Percentiles rank a stretch among this genome's conserved stretches.
phyloP scores from a whole-genome alignment of 129 eudicot genomes.

The Pittosporum tobira region DNA sequence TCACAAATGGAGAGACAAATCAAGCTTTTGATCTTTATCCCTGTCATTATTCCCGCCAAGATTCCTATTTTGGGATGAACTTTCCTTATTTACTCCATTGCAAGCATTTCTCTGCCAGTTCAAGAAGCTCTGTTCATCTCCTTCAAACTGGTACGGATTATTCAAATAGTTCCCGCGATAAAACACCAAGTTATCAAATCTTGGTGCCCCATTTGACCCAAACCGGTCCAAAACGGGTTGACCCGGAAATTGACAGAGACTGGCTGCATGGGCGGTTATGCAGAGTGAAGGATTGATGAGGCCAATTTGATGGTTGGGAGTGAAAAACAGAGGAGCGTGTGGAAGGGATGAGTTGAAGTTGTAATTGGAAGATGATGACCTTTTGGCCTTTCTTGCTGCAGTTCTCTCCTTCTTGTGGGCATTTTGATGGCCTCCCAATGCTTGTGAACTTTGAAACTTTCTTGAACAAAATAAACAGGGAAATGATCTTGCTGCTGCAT shows the following conservation, averaged over 20 bases:
- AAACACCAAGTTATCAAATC: slow-evolving; percentile 36
- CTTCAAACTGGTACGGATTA: slow-evolving; percentile 29
- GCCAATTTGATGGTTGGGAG: slow-evolving; percentile 45
- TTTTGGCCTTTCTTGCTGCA: slow-evolving; percentile 58
- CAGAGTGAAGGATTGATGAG: slow-evolving; percentile 46
- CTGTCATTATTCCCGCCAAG: slow-evolving; percentile 8
- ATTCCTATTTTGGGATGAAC: background rate
- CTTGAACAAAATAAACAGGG: slow-evolving; percentile 75
- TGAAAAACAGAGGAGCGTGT: slow-evolving; percentile 43
- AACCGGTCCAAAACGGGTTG: slow-evolving; percentile 33
- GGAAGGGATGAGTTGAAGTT: slow-evolving; percentile 26
- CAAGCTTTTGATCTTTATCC: slow-evolving; percentile 40
- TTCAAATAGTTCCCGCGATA: slow-evolving; percentile 36
- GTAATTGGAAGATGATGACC: slow-evolving; percentile 27
- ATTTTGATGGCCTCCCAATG: slow-evolving; percentile 87
- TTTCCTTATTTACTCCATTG: slow-evolving; percentile 6
- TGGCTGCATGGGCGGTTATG: slow-evolving; percentile 51
- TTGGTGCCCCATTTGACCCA: slow-evolving; percentile 42
- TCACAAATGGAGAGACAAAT: slow-evolving; percentile 52
- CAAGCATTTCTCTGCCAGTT: slow-evolving; percentile 33
- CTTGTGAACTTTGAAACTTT: slow-evolving; percentile 82
- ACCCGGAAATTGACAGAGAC: slow-evolving; percentile 35
- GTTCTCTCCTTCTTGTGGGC: slow-evolving; percentile 84
- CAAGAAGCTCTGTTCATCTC: slow-evolving; percentile 33
- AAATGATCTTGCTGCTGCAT: slow-evolving; percentile 36